phyloP scores from a whole-genome alignment of 352 stramenopile genomes.

The Pythium coloratum region DNA sequence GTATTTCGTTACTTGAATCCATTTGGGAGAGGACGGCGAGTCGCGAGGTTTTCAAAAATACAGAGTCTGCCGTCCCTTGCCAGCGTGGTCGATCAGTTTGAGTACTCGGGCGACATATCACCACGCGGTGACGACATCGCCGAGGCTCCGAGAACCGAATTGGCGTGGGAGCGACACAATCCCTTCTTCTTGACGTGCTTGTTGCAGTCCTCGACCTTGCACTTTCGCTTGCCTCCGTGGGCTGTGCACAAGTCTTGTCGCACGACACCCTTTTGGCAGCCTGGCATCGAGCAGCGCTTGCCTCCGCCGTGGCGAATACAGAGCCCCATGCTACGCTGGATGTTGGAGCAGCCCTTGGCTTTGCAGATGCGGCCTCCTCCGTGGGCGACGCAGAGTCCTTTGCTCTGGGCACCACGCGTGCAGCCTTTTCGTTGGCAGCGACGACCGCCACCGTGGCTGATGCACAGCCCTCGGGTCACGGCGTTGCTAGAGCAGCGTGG shows the following conservation, averaged over 20 bases:
- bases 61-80: background rate
- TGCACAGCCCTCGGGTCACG: slow-evolving; percentile 79
- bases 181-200: slow-evolving; percentile 89
- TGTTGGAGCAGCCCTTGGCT: slow-evolving; percentile 79
- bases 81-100: slow-evolving; percentile 6
- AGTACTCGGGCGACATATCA: slow-evolving; percentile 22
- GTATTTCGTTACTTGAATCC: background rate
- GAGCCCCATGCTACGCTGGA: slow-evolving; percentile 83
- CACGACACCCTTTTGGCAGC: slow-evolving; percentile 85
- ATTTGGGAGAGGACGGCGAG: background rate
- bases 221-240: slow-evolving; percentile 86
- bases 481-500: slow-evolving; percentile 74
- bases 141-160: slow-evolving; percentile 41
- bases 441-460: slow-evolving; percentile 75
- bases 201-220: slow-evolving; percentile 71
- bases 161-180: slow-evolving; percentile 72
- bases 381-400: slow-evolving; percentile 82
- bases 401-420: slow-evolving; percentile 78
- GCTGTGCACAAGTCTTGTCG: slow-evolving; percentile 85
- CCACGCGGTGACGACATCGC: slow-evolving; percentile 19
- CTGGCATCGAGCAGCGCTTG: slow-evolving; percentile 60
- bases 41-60: background rate
- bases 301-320: slow-evolving; percentile 63
- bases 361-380: slow-evolving; percentile 81
- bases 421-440: slow-evolving; percentile 83